Evolutionary conservation across 2,329 filamentous ascomycete genomes (phyloP), one percentile per base, ranked within the genome.

Genomic region (Fusarium floridanum): DNA sequence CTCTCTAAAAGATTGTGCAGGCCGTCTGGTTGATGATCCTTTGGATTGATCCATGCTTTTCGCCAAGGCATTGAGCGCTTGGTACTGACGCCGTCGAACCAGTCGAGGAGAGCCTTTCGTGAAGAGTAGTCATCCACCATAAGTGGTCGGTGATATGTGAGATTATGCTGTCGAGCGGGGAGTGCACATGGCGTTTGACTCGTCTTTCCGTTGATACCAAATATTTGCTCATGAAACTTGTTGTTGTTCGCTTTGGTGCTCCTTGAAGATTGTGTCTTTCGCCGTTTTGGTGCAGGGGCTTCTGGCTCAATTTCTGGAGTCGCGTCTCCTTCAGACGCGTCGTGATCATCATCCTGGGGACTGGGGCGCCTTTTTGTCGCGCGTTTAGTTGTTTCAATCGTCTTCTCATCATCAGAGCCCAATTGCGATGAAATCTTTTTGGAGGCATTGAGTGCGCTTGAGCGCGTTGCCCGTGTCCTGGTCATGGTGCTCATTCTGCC

Each of bases 1-100:
- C 82, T 85, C 67, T 88, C 86, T 12, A 91, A 82, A 4, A 79
- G 80, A n/a, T 67, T 56, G 34, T 84, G 84, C 10, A 88, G 81
- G n/a, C 82, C 80, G 2, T 78, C 71, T 2, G 78, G 74, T 17
- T 82, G 76, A 20, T 76, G 71, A 24, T 71, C 65, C 5, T 68
- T 67, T 10, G 86, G 86, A 64, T 90, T 81, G 62, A 89, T 82
- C 88, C 89, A 92, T 3, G 84, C 70, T 73, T 90, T 89, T 34
- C 90, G 87, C 88, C 88, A 90, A 3, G 88, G 88, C 88, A 90
- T 90, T 14, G 82, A 80, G n/a, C 88, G 88, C 2, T 81, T 70
- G 14, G 81, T 77, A 76, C 84, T 85, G 39, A 86, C 84, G 6
- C 81, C 70, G 71, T 88, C 86, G 74, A 89, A 90, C 88, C 88